Percentiles rank a stretch among this genome's conserved stretches.
Conservation (phyloP, 495 filamentous ascomycete species). For the Cetradonia linearis region DNA sequence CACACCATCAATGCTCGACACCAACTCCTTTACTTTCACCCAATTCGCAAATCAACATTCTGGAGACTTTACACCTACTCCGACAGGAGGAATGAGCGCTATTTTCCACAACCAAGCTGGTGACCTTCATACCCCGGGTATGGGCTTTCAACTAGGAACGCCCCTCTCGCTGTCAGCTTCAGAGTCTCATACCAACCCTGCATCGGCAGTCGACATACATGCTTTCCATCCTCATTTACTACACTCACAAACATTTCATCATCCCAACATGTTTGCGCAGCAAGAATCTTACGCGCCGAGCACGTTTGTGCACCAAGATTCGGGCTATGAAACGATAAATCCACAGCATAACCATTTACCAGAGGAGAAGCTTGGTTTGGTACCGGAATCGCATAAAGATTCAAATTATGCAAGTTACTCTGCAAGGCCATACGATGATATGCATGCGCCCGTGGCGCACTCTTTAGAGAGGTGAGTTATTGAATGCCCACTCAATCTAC, state of each 20-base stretch:
- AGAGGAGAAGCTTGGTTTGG: constrained; percentile 37
- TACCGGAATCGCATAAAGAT: constrained; percentile 32
- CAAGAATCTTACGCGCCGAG: constrained; percentile 66
- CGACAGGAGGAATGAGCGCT: constrained; percentile 59
- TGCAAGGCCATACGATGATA: constrained; percentile 23
- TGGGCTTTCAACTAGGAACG: constrained; percentile 67
- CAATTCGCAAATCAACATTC: constrained; percentile 67
- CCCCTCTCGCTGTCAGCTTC: constrained; percentile 72
- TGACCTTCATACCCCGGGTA: constrained; percentile 79
- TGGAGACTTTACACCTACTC: constrained; percentile 82
- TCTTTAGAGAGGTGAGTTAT: constrained; percentile 37
- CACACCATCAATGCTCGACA: constrained; percentile 78
- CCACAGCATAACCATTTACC: constrained; percentile 52
- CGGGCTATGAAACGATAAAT: constrained; percentile 68
- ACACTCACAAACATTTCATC: constrained; percentile 58
- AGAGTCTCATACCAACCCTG: constrained; percentile 45
- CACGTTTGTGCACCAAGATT: constrained; percentile 65
- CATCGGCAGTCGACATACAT: constrained; percentile 45
- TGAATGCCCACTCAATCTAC: constrained; percentile 28
- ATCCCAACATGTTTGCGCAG: constrained; percentile 61
- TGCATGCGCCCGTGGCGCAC: constrained; percentile 33
- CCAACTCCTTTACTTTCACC: constrained; percentile 69
- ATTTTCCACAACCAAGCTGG: constrained; percentile 76
- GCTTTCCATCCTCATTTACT: constrained; percentile 49
- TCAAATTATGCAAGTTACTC: constrained; percentile 30